Percentiles rank a stretch among this genome's conserved stretches.
These are phyloP conservation scores for Arthrobotrys sphaeroides DNA, from an alignment of 2,329 filamentous ascomycete species.

Conservation along the genomic window DNA sequence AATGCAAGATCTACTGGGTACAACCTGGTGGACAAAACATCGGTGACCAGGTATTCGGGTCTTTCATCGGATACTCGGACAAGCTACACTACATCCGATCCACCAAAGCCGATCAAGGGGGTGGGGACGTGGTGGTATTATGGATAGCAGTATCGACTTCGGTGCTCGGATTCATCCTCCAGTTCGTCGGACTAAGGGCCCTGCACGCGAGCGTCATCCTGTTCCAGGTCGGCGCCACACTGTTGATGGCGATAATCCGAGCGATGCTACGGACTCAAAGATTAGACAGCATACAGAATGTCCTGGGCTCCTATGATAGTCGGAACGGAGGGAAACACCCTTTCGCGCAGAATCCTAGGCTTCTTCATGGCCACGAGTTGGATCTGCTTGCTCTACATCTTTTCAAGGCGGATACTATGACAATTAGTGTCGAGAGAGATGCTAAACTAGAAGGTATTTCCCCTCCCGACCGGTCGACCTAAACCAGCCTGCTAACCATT, in stretches of 20 bases:
- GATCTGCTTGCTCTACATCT: slow-evolving; percentile 39
- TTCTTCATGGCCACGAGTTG: slow-evolving; percentile 33
- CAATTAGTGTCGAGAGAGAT: neutral
- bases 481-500: neutral
- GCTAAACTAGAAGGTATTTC: slow-evolving; percentile 2
- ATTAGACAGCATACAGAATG: slow-evolving; percentile 16
- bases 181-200: slow-evolving; percentile 55
- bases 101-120: slow-evolving; percentile 9
- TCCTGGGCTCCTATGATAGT: slow-evolving; percentile 2
- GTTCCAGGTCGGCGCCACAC: slow-evolving; percentile 46
- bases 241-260: slow-evolving; percentile 52
- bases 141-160: slow-evolving; percentile 25
- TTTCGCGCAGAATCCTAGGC: slow-evolving; percentile 22
- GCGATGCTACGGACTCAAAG: slow-evolving; percentile 53
- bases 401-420: slow-evolving; percentile 26
- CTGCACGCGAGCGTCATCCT: slow-evolving; percentile 54
- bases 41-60: slow-evolving; percentile 41
- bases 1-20: slow-evolving; percentile 35
- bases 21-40: slow-evolving; percentile 31
- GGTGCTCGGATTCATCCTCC: slow-evolving; percentile 53
- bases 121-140: neutral
- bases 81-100: slow-evolving; percentile 36
- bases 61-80: slow-evolving; percentile 39
- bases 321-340: neutral
- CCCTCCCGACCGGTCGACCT: neutral